phyloP scores from a whole-genome alignment of 352 stramenopile species.

The Phytophthora agathidicida region DNA sequence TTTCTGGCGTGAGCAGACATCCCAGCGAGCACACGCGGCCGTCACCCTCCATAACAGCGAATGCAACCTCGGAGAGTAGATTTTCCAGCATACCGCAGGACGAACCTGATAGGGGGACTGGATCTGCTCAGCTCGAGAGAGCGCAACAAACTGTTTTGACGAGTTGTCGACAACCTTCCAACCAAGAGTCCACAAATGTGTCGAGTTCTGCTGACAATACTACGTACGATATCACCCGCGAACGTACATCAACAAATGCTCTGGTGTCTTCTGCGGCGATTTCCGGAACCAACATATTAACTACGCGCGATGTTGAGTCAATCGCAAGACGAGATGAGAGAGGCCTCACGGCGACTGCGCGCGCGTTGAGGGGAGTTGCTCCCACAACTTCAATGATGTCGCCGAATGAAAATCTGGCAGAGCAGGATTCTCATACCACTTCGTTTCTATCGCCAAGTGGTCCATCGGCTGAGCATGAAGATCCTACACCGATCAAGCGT shows the following conservation, averaged over 20 bases:
- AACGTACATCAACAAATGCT: neutral
- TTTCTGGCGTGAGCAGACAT: neutral
- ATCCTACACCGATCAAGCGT: neutral
- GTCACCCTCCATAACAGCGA: neutral
- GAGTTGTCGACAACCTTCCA: neutral
- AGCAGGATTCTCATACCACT: conserved; percentile 4
- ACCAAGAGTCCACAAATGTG: conserved; percentile 1
- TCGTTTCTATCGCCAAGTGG: conserved; percentile 27
- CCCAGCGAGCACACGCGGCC: conserved; percentile 1
- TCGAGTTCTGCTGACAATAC: conserved; percentile 1
- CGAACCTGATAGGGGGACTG: neutral
- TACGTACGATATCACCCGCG: neutral
- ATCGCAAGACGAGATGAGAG: conserved; percentile 29
- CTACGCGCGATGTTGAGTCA: conserved; percentile 16
- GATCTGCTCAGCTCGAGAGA: neutral
- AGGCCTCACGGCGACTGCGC: conserved; percentile 1
- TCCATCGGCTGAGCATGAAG: conserved; percentile 6
- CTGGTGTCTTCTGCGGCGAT: neutral
- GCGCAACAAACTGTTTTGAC: neutral
- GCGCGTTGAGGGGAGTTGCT: neutral
- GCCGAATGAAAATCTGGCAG: neutral
- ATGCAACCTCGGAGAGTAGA: neutral
- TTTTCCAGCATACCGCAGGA: conserved; percentile 2
- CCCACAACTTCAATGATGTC: conserved; percentile 6
- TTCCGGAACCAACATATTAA: neutral